Evolutionary conservation across 2,329 filamentous ascomycete genomes (phyloP), one percentile per base, ranked within the genome.

Genomic region (Cordyceps pruinosa): DNA sequence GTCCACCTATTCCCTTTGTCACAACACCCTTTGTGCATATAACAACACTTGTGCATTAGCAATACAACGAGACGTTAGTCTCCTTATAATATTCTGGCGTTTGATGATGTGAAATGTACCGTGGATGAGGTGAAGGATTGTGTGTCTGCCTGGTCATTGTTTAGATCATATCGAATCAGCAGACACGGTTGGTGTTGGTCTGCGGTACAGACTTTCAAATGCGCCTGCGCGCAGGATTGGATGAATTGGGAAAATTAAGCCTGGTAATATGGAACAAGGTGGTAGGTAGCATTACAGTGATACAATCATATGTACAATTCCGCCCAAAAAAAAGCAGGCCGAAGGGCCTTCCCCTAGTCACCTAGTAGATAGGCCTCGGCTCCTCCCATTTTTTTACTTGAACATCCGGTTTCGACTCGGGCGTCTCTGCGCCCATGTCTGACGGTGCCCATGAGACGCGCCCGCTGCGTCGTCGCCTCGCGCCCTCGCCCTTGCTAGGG

Each of bases 1-100:
- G 69, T 65, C 64, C 65, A 63, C 63, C 64, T 64, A 66, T 80
- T 80, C 74, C 75, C 73, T 82, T 80, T 81, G 76, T 80, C 64
- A 68, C 69, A 68, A 60, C 71, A 67, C 70, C 69, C 66, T 76
- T 73, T 80, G 77, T 81, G 73, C 73, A 80, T 79, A 80, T 74
- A 67, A 76, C 73, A 77, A 78, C 75, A 79, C 75, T 71, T 84
- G 80, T 84, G 80, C 79, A 77, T 77, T 84, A 84, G 79, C 79
- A 75, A 74, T 79, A 70, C 68, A 76, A 74, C 66, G 68, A 71
- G 66, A 67, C 68, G 59, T 61, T 66, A 68, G 65, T 69, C 64
- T 58, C 55, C 58, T 59, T 56, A 57, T 32, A 53, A 58, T 56
- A 46, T 21, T 23, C 17, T 23, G 30, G 35, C n/a, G 35, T 28